Evolutionary conservation across 2,329 filamentous ascomycete species (phyloP).

Genomic region (Akanthomyces dipterigenus): DNA sequence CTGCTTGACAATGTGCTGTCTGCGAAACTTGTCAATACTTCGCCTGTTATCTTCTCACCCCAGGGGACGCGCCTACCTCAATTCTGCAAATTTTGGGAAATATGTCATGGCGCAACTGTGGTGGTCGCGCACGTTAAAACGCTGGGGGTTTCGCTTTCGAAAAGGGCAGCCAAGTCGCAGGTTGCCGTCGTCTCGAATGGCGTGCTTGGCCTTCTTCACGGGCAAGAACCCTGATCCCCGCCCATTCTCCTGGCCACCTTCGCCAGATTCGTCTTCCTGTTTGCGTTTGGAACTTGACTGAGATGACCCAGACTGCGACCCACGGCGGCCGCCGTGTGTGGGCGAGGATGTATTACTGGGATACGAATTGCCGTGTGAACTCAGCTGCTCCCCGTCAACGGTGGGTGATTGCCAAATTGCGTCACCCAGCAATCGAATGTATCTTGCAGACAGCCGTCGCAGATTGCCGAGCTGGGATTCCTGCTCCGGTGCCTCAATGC

Average conservation of each 20-base stretch:
- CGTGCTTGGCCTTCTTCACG: conserved; percentile 25
- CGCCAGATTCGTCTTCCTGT: conserved; percentile 25
- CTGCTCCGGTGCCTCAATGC: conserved; percentile 28
- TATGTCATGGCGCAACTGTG: conserved; percentile 38
- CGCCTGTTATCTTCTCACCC: too few relatives aligned
- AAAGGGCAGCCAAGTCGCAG: conserved; percentile 37
- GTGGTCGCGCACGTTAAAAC: conserved; percentile 40
- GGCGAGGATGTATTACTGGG: neutral
- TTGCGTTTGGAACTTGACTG: conserved; percentile 9
- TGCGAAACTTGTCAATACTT: conserved; percentile 15
- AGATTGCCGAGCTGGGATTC: conserved; percentile 11
- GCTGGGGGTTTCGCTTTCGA: conserved; percentile 36
- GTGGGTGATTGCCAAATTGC: conserved; percentile 18
- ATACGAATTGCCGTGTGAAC: neutral
- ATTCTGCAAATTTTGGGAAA: conserved; percentile 34
- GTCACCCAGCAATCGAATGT: conserved; percentile 27
- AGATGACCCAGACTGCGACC: neutral
- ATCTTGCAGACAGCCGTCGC: conserved; percentile 25
- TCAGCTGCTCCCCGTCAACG: neutral
- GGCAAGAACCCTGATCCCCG: conserved; percentile 24
- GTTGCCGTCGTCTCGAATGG: conserved; percentile 30
- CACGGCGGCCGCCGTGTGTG: neutral
- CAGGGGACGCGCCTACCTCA: conserved; percentile 25
- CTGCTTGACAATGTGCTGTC: conserved; percentile 37
- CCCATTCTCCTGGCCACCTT: conserved; percentile 27